Base-by-base conservation (phyloP, 192 early-diverging fungal species). In the Mortierella antarctica region DNA sequence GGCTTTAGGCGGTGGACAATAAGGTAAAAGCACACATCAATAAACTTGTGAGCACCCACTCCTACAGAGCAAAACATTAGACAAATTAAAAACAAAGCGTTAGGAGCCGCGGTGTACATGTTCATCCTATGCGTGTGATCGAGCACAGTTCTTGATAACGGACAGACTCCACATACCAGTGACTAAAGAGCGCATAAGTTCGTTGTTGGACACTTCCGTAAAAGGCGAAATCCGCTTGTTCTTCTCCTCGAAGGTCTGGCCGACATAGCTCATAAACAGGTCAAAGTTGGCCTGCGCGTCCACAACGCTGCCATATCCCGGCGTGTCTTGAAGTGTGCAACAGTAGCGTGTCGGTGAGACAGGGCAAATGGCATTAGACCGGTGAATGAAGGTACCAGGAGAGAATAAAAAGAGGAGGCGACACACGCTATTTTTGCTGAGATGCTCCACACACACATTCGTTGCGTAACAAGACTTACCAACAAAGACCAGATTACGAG, bases 1-100 rank as follows among this genome's bases (percentile, higher is more conserved):
- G 89, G 83, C 70, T 92, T 93, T 5, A 91, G 46, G 14, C 91
- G 85, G 60, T 91, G 86, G 18, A 84, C 73, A 51, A 83, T 83
- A 9, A 88, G 31, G 54, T 86, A 88, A n/a, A 88, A 76, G 66
- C 85, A 86, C 21, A 72, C 73, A 60, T 88, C 87, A n/a, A 86
- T 75, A 56, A 86, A 85, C 70, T 62, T 71, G 59, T 80, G 77
- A n/a, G 77, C 77, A 6, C 77, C 77, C n/a, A 80, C 77, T 47
- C 77, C 77, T 80, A 63, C 2, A 46, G n/a, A 40, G 2, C 6
- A 51, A 4, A 64, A 2, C 7, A 57, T 21, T 7, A 51, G 39
- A 46, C 2, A 12, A 47, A 57, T 41, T 18, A 67, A 42, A 23
- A 55, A 15, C 31, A 18, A 18, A 55, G 18, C 1, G 53, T 55